phyloP scores from a whole-genome alignment of 805 yeast species.

The Sugiyamaella qingdaonensis region DNA sequence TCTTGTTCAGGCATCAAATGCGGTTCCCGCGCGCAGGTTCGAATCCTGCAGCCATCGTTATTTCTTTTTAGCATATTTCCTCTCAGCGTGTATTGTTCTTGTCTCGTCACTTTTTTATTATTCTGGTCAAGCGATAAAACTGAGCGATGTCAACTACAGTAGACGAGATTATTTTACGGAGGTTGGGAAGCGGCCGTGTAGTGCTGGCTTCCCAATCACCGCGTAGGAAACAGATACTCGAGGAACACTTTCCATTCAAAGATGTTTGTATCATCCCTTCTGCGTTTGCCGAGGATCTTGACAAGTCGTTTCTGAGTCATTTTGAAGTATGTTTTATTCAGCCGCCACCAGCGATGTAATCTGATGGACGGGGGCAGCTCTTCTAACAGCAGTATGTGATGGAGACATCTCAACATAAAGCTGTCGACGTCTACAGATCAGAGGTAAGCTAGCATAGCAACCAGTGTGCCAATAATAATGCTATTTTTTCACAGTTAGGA shows the following conservation, averaged over 20 bases:
- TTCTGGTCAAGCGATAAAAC: too few relatives aligned
- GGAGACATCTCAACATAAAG: constrained; percentile 67
- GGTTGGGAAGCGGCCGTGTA: constrained; percentile 32
- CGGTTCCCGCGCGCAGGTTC: constrained; percentile 42
- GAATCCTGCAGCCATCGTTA: constrained; percentile 40
- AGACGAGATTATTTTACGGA: not conserved
- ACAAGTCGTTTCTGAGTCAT: constrained; percentile 47
- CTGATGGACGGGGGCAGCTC: too few relatives aligned
- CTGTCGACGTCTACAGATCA: constrained; percentile 52
- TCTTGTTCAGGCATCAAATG: constrained; percentile 32
- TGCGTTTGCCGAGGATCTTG: constrained; percentile 70
- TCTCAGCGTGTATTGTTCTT: too few relatives aligned
- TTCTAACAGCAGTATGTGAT: constrained; percentile 48
- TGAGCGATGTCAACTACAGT: not conserved
- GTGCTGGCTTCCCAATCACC: constrained; percentile 84
- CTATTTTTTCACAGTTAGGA: not conserved
- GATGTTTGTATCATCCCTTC: constrained; percentile 51
- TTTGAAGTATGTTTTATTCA: constrained; percentile 35
- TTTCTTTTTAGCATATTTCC: constrained; percentile 19
- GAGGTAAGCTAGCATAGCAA: constrained; percentile 24
- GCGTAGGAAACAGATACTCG: constrained; percentile 67
- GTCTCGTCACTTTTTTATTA: not conserved
- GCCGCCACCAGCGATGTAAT: not conserved
- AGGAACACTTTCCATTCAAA: constrained; percentile 38
- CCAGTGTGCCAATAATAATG: not conserved